These are phyloP conservation scores for Fusarium hainanense DNA, from an alignment of 2,329 filamentous ascomycete genomes.

Conservation along the genomic window DNA sequence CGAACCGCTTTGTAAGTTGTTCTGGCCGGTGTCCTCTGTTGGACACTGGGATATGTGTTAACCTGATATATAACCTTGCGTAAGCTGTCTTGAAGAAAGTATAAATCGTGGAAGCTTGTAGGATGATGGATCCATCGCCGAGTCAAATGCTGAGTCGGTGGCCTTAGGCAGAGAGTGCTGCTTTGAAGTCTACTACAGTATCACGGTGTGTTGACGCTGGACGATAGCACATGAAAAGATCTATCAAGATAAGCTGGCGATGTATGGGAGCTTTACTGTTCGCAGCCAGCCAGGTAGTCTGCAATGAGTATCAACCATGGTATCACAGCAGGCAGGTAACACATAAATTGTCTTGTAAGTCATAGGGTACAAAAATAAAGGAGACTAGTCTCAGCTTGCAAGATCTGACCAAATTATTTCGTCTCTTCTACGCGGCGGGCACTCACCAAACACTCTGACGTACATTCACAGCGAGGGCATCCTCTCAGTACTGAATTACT, in stretches of 20 bases:
- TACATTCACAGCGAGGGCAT: too few relatives aligned
- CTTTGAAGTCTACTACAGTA: neutral
- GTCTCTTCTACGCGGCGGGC: neutral
- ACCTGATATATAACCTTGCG: neutral
- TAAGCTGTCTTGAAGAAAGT: neutral
- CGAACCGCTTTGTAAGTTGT: neutral
- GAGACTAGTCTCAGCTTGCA: neutral
- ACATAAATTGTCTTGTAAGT: too few relatives aligned
- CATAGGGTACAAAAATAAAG: too few relatives aligned
- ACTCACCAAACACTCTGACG: too few relatives aligned
- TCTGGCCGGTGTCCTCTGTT: neutral
- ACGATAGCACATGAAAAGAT: too few relatives aligned
- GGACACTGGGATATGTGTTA: neutral
- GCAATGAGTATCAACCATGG: too few relatives aligned
- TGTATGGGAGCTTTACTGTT: rapidly evolving
- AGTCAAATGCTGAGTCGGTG: neutral
- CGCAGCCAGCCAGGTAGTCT: neutral
- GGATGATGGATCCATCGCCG: neutral
- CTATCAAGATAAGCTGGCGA: rapidly evolving
- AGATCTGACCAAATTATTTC: neutral
- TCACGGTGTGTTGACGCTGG: neutral
- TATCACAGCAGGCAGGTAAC: too few relatives aligned
- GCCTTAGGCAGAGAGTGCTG: neutral
- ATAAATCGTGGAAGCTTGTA: rapidly evolving
- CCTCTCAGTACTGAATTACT: too few relatives aligned